Conservation (phyloP, 1,284 basidiomycete species). For the Trametes pubescens region DNA sequence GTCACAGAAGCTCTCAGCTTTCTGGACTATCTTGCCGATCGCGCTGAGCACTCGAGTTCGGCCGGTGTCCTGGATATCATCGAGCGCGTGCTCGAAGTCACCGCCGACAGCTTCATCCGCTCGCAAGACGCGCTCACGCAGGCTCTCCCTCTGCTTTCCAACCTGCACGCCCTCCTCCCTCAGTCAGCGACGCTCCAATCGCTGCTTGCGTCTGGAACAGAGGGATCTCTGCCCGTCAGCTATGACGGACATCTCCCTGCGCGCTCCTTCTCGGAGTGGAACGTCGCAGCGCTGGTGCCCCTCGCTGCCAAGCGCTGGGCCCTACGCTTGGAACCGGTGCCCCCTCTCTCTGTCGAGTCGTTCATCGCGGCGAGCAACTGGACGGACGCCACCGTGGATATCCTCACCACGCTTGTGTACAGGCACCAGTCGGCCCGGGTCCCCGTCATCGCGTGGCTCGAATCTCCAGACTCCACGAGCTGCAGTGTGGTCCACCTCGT, state of each 20-base stretch:
- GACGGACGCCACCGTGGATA: constrained; percentile 50
- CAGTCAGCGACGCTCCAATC: constrained; percentile 51
- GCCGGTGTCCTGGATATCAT: constrained; percentile 23
- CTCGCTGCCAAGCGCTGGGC: constrained; percentile 33
- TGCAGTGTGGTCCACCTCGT: constrained; percentile 41
- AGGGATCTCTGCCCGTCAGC: constrained; percentile 52
- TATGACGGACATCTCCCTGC: constrained; percentile 45
- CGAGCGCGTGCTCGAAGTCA: constrained; percentile 25
- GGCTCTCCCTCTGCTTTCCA: constrained; percentile 33
- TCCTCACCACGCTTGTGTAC: constrained; percentile 55
- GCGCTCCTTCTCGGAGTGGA: constrained; percentile 11
- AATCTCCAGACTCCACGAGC: constrained; percentile 28
- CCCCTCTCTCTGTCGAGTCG: constrained; percentile 31
- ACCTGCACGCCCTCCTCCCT: constrained; percentile 44
- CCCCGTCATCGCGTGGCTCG: constrained; percentile 43
- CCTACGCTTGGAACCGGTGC: constrained; percentile 31
- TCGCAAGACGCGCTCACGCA: constrained; percentile 22
- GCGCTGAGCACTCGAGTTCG: constrained; percentile 42
- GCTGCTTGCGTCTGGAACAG: constrained; percentile 53
- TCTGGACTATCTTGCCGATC: constrained; percentile 44
- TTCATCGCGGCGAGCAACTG: constrained; percentile 51
- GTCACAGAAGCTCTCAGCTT: constrained; percentile 41
- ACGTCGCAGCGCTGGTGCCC: constrained; percentile 25
- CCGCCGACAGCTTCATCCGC: constrained; percentile 21
- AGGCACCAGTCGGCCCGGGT: constrained; percentile 34